Base-by-base conservation (phyloP, 1,139 yeast species). In the Debaryomyces udenii region DNA sequence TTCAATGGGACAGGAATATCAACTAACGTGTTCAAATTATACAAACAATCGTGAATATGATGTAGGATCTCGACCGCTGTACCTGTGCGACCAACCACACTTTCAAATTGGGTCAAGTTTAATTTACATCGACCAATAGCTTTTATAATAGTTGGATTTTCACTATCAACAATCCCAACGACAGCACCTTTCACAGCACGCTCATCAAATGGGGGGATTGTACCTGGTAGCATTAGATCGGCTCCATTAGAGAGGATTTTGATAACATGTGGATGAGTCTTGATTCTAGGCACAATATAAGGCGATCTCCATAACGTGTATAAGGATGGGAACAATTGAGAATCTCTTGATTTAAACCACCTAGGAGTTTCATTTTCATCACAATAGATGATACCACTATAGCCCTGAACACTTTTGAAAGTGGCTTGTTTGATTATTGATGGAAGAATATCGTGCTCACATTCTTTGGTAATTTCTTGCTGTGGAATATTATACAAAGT, bases 221-320 rank as follows among this genome's bases (percentile, higher is more conserved):
- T 81, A 0, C 99, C 99, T 0, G 96, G 94, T 27, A 87, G 70
- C 97, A 93, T 91, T 52, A 93, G 70, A 58, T 91, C 85, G 0
- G 98, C 97, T 6, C 97, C 97, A 45, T 78, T 80, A 27, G 73
- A 68, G 22, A 90, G 63, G 42, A 78, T 78, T 38, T 67, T 60
- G 14, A 91, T 72, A 2, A 93, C 96, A 51, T 76, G 80, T 9
- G 80, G 79, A 57, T 88, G 93, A 0, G 97, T 91, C 41, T 68
- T 62, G 3, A 91, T 77, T 2, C 74, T 57, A 0, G 96, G 96
- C 20, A 88, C 52, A 7, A 89, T 44, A 46, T 66, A 76, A 0
- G 93, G 90, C 32, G 78, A 74, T 24, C 72, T 70, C 95, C 96
- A 88, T 31, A 83, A 59, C 0, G 90, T 81, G 54, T 70, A 86